A percentile compares a stretch with the other conserved stretches of the same genome.
Conservation (phyloP, 192 early-diverging fungal species). For the Backusella liffmaniae region DNA sequence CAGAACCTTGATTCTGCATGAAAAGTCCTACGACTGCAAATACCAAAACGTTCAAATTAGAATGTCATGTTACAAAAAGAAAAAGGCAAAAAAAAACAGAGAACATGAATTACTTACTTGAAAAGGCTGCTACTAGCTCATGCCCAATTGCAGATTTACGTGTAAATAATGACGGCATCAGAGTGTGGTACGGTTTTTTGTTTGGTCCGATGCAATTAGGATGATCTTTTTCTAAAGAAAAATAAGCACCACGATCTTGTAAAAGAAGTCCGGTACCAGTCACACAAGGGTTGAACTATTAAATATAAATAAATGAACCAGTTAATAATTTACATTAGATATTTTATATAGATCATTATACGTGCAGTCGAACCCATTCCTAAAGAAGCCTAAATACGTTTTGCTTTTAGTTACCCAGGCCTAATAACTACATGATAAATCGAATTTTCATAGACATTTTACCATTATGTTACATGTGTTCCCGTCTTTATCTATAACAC, state of each 20-base stretch:
- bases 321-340: too few species aligned
- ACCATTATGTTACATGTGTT: constrained; percentile 79
- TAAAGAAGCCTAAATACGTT: too few species aligned
- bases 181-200: constrained; percentile 80
- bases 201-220: constrained; percentile 63
- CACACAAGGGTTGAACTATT: constrained; percentile 5
- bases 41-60: constrained; percentile 10
- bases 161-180: constrained; percentile 70
- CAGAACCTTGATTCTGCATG: constrained; percentile 80
- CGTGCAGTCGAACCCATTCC: too few species aligned
- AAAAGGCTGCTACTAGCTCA: constrained; percentile 45
- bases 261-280: constrained; percentile 60
- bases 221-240: constrained; percentile 54
- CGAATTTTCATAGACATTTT: neutral
- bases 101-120: constrained; percentile 23
- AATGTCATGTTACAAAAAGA: too few species aligned
- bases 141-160: constrained; percentile 22
- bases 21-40: constrained; percentile 65
- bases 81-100: too few species aligned
- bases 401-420: too few species aligned
- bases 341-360: too few species aligned
- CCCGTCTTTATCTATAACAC: constrained; percentile 68
- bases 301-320: neutral
- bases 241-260: constrained; percentile 69
- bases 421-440: too few species aligned